phyloP scores from a whole-genome alignment of 2,329 filamentous ascomycete genomes.

The Verticillium nonalfalfae region DNA sequence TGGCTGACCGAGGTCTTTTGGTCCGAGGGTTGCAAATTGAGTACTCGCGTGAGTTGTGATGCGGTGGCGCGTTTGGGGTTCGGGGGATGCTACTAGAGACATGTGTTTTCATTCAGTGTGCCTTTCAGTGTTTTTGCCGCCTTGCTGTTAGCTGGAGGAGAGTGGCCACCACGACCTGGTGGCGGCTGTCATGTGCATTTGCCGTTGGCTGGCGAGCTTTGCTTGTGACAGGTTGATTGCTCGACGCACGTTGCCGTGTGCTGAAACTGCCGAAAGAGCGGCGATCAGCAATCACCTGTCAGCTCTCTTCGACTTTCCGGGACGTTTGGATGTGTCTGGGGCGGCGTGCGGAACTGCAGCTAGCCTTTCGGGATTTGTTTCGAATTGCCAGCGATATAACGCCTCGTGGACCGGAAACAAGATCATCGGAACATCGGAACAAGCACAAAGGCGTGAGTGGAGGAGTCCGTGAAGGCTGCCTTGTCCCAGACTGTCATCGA shows the following conservation, averaged over 20 bases:
- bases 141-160: not conserved
- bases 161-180: not conserved
- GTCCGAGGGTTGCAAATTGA: too few relatives aligned
- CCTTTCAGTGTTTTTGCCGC: not conserved
- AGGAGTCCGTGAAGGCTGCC: not conserved
- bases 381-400: not conserved
- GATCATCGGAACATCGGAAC: not conserved
- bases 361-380: not conserved
- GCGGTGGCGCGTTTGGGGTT: not conserved
- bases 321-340: not conserved
- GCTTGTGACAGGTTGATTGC: not conserved
- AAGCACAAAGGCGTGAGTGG: not conserved
- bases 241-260: not conserved
- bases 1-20: too few relatives aligned
- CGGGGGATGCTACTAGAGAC: too few relatives aligned
- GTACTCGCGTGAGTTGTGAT: not conserved
- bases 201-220: not conserved
- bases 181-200: not conserved
- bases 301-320: not conserved
- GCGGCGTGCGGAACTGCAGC: not conserved
- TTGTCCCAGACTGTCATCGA: too few relatives aligned
- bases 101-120: too few relatives aligned
- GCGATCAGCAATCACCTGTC: not conserved
- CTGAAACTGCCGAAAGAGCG: not conserved
- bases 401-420: not conserved